Base-by-base conservation (phyloP, 2,329 filamentous ascomycete genomes). In the Xylariaceae sp. region DNA sequence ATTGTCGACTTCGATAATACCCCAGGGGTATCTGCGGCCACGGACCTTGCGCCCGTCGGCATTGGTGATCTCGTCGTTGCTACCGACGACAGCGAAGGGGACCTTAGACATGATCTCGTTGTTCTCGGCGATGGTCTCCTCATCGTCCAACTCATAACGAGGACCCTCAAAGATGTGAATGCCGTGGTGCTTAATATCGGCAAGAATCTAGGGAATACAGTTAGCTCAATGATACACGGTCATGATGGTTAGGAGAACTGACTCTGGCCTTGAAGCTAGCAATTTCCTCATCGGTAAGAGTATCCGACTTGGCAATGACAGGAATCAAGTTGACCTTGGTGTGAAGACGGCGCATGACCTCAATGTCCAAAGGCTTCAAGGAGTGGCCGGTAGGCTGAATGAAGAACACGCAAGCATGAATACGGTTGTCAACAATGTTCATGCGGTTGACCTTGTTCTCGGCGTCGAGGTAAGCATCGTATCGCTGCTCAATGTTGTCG, bases 391-490 rank as follows among this genome's bases (percentile, higher is more conserved):
- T 99, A 67, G 94, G 94, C 80, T 99, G 93, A 71, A 99, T 97
- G 82, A 99, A 99, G 86, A 97, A 99, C 64, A 99, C 94, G 72
- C 95, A 97, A 58, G 94, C 94, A 72, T 99, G 94, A 65, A 99
- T 95, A 71, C 94, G 90, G 84, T 97, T 99, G 80, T 99, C 94
- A 64, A 99, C 89, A 76, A 97, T 97, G 84, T 99, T 99, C 88
- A 97, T 96, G 72, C 94, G 91, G 83, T 99, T 99, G 76, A 99
- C 92, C 86, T 97, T 99, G 87, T 99, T 99, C 85, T 99, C 94
- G 51, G 94, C 93, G 78, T 99, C 94, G 61, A 99, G 84, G 77
- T 97, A 99, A 56, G 94, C 92, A 77, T 99, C 94, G 73, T 94
- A 99, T 69, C 94, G 90, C 83, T 96, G 92, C 83, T 99, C 94